Conservation (phyloP, 768 basidiomycete species). For the Boletus tomentosulus region DNA sequence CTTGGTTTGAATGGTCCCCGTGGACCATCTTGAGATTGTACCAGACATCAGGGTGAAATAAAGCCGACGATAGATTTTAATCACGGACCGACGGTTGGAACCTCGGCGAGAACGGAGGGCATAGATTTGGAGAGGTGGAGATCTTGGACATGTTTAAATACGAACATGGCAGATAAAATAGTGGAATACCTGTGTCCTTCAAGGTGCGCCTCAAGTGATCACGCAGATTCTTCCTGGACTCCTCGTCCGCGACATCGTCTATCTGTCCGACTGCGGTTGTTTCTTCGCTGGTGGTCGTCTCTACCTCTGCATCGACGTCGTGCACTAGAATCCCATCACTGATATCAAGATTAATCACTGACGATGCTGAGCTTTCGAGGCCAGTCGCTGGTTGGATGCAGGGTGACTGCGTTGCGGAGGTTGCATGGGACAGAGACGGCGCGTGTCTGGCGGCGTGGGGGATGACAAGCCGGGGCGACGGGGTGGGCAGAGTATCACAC, state of each 20-base stretch:
- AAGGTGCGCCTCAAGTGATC: slow-evolving; percentile 71
- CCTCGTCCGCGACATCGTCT: slow-evolving; percentile 45
- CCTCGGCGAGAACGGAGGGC: slow-evolving; percentile 32
- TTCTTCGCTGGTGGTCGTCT: slow-evolving; percentile 52
- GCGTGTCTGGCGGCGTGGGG: slow-evolving; percentile 49
- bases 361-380: slow-evolving; percentile 66
- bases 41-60: slow-evolving; percentile 1
- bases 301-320: slow-evolving; percentile 63
- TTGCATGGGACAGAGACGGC: slow-evolving; percentile 51
- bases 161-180: slow-evolving; percentile 4
- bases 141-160: slow-evolving; percentile 9
- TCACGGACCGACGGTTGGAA: slow-evolving; percentile 26
- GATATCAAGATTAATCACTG: slow-evolving; percentile 62
- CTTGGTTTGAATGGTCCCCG: slow-evolving; percentile 44
- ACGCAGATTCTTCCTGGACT: slow-evolving; percentile 59
- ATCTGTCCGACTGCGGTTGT: slow-evolving; percentile 44
- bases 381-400: slow-evolving; percentile 30
- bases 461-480: slow-evolving; percentile 40
- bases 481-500: slow-evolving; percentile 32
- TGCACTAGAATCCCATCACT: slow-evolving; percentile 68
- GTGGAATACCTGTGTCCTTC: slow-evolving; percentile 44
- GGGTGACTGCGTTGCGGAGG: slow-evolving; percentile 27
- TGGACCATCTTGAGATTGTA: slow-evolving; percentile 7
- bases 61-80: slow-evolving; percentile 2
- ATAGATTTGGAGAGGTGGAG: slow-evolving; percentile 10